Percentiles rank a stretch among this genome's conserved stretches.
Evolutionary conservation across 306 rosid genomes (phyloP).

Genomic region (Castanea mollissima): DNA sequence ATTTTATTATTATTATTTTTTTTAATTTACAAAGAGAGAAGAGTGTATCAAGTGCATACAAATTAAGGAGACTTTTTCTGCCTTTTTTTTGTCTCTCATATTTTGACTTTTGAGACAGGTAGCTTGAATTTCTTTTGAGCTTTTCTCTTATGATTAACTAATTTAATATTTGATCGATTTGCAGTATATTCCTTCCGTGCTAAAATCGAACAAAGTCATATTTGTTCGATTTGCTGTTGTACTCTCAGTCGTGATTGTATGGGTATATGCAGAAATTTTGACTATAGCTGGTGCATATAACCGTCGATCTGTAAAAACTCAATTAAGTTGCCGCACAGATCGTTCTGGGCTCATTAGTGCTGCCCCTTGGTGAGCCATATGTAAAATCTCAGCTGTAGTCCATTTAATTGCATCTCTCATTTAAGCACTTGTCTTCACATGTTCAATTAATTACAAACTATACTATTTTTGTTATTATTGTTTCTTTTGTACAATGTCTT

Average conservation of each 20-base stretch:
- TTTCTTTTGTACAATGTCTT: not conserved
- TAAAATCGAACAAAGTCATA: constrained; percentile 38
- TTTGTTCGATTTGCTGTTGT: constrained; percentile 59
- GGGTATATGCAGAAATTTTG: constrained; percentile 82
- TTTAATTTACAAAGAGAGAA: not conserved
- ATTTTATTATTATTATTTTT: not conserved
- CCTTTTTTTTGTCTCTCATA: not conserved
- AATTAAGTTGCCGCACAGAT: constrained; percentile 86
- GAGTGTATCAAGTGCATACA: not conserved
- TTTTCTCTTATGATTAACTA: constrained; percentile 24
- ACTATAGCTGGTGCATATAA: constrained; percentile 82
- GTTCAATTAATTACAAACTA: not conserved
- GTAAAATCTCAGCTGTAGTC: not conserved
- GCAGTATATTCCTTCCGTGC: constrained; percentile 65
- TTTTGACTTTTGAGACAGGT: not conserved
- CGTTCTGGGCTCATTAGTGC: constrained; percentile 80
- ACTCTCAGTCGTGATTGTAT: constrained; percentile 55
- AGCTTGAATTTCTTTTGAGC: not conserved
- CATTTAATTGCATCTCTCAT: not conserved
- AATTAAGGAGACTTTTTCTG: not conserved
- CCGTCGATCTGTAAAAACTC: constrained; percentile 59
- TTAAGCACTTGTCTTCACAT: not conserved
- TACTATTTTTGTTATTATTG: not conserved
- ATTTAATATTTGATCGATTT: constrained; percentile 13
- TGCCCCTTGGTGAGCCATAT: constrained; percentile 70